Percentiles rank a stretch among this genome's conserved stretches.
These are phyloP conservation scores for Xylaria multiplex DNA, from an alignment of 2,329 filamentous ascomycete genomes.

Conservation along the genomic window DNA sequence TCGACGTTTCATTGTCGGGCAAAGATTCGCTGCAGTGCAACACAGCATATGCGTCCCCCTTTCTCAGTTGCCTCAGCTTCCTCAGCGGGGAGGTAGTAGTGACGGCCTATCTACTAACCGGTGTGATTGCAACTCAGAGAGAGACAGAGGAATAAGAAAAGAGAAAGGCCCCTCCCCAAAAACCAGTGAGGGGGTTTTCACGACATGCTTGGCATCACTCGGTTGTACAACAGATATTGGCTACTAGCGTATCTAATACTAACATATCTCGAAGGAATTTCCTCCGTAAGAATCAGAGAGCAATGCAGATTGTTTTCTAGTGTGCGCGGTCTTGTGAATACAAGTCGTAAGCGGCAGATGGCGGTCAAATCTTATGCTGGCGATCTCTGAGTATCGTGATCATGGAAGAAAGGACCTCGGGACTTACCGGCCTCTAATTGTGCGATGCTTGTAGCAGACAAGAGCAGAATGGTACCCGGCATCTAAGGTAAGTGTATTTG, in stretches of 20 bases:
- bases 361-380: neutral
- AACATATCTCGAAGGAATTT: neutral
- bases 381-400: neutral
- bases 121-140: neutral
- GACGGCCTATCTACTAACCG: conserved; percentile 1
- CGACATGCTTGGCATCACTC: neutral
- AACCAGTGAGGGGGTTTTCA: neutral
- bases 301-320: neutral
- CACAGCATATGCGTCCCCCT: conserved; percentile 22
- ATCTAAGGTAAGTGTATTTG: neutral
- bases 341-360: conserved; percentile 1
- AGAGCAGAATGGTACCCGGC: neutral
- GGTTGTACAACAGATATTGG: neutral
- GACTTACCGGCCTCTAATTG: too few species aligned
- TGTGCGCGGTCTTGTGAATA: neutral
- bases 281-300: neutral
- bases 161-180: neutral
- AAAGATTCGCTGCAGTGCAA: conserved; percentile 25
- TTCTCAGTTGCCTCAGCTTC: conserved; percentile 18
- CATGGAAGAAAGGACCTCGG: neutral
- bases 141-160: neutral
- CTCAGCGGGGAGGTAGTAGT: conserved; percentile 11
- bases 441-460: neutral
- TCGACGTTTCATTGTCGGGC: conserved; percentile 8
- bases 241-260: neutral